phyloP scores from a whole-genome alignment of 768 basidiomycete genomes.

The Tephrocybe sp. region DNA sequence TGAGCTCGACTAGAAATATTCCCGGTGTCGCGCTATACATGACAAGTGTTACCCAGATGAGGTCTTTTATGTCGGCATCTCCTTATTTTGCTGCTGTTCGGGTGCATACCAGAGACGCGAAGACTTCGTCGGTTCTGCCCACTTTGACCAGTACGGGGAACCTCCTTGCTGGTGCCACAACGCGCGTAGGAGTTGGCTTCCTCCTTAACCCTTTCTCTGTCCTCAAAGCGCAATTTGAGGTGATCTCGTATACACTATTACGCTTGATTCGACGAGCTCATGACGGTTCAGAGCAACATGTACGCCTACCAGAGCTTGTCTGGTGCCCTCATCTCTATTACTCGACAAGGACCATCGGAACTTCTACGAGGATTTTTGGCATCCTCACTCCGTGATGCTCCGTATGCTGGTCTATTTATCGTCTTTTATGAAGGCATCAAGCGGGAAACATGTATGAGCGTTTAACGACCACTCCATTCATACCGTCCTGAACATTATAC shows the following conservation, averaged over 20 bases:
- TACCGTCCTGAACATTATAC: conserved; percentile 1
- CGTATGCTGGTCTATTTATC: conserved; percentile 89
- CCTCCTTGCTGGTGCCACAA: conserved; percentile 79
- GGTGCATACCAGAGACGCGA: conserved; percentile 21
- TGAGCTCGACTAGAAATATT: conserved; percentile 59
- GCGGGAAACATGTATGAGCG: conserved; percentile 55
- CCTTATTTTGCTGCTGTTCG: conserved; percentile 57
- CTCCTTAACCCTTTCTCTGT: conserved; percentile 88
- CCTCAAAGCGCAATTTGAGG: conserved; percentile 91
- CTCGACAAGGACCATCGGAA: conserved; percentile 73
- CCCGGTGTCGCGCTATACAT: conserved; percentile 94
- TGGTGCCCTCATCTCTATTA: conserved; percentile 56
- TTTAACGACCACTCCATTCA: conserved; percentile 3
- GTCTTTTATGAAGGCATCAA: conserved; percentile 89
- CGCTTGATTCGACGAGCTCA: conserved; percentile 3
- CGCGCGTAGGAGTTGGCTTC: conserved; percentile 79
- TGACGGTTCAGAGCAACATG: conserved; percentile 61
- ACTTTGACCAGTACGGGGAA: conserved; percentile 77
- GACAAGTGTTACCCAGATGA: conserved; percentile 78
- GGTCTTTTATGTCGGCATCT: conserved; percentile 70
- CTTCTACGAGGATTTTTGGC: conserved; percentile 84
- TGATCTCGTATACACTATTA: conserved; percentile 21
- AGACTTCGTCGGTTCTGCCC: conserved; percentile 55
- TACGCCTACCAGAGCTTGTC: conserved; percentile 66
- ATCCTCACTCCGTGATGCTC: conserved; percentile 90